A percentile compares a stretch with the other conserved stretches of the same genome.
Conservation (phyloP, 164 flowering plant genomes). For the Annona squamosa region DNA sequence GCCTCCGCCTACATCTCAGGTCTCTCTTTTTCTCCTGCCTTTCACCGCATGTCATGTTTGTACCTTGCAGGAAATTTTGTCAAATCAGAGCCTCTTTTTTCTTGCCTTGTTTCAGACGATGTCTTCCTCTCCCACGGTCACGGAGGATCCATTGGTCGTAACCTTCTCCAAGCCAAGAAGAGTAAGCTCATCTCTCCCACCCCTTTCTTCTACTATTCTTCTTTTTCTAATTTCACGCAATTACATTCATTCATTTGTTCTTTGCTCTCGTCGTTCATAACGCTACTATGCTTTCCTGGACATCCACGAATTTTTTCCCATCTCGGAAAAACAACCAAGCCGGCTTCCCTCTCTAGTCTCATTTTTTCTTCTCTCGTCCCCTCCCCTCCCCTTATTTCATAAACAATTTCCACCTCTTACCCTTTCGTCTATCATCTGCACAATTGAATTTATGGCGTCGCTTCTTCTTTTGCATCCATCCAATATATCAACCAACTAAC, state of each 20-base stretch:
- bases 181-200: slow-evolving; percentile 19
- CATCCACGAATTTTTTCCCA: neutral
- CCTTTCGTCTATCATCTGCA: too few species aligned
- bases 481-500: too few species aligned
- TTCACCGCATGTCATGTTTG: neutral
- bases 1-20: slow-evolving; percentile 44
- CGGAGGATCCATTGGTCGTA: slow-evolving; percentile 28
- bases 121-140: slow-evolving; percentile 19
- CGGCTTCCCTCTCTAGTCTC: neutral
- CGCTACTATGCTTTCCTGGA: neutral
- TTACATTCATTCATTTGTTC: neutral
- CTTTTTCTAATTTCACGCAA: neutral
- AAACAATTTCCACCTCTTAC: too few species aligned
- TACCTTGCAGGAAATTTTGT: neutral
- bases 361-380: neutral
- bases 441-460: too few species aligned
- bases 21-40: slow-evolving; percentile 4
- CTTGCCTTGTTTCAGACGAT: slow-evolving; percentile 23
- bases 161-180: slow-evolving; percentile 44
- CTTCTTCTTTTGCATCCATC: too few species aligned
- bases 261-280: neutral
- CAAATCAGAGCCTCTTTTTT: neutral
- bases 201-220: neutral
- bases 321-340: neutral
- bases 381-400: too few species aligned